A percentile compares a stretch with the other conserved stretches of the same genome.
These are phyloP conservation scores for Penicillium crustosum DNA, from an alignment of 2,329 filamentous ascomycete species.

Conservation along the genomic window DNA sequence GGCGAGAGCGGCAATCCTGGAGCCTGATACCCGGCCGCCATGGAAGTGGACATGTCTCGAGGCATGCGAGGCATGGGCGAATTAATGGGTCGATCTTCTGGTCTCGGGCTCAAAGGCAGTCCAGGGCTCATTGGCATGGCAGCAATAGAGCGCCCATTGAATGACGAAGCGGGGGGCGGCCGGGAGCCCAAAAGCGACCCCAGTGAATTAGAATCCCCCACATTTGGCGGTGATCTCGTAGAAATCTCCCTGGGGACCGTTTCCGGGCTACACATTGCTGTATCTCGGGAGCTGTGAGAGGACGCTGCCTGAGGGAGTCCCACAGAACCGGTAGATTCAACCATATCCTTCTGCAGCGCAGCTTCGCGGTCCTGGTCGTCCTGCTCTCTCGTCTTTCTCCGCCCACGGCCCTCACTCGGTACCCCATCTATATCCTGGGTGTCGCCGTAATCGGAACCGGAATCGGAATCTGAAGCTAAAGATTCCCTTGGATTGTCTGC, in stretches of 20 bases:
- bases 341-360: conserved; percentile 65
- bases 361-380: conserved; percentile 77
- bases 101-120: conserved; percentile 62
- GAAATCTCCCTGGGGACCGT: conserved; percentile 55
- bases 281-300: conserved; percentile 13
- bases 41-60: conserved; percentile 47
- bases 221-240: conserved; percentile 30
- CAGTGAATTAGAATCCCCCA: conserved; percentile 29
- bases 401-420: conserved; percentile 62
- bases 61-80: conserved; percentile 60
- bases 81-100: conserved; percentile 58
- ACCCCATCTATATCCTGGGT: conserved; percentile 68
- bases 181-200: conserved; percentile 35
- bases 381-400: conserved; percentile 81
- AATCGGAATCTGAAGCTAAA: conserved; percentile 53
- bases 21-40: conserved; percentile 58
- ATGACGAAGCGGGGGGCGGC: conserved; percentile 20
- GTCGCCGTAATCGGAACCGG: conserved; percentile 82
- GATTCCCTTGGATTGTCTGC: conserved; percentile 46
- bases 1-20: conserved; percentile 64
- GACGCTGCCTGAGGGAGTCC: neutral
- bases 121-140: conserved; percentile 61
- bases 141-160: conserved; percentile 42
- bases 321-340: conserved; percentile 26
- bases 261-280: conserved; percentile 31